These are phyloP conservation scores for Backusella morwellensis DNA, from an alignment of 192 early-diverging fungal species.

Conservation along the genomic window DNA sequence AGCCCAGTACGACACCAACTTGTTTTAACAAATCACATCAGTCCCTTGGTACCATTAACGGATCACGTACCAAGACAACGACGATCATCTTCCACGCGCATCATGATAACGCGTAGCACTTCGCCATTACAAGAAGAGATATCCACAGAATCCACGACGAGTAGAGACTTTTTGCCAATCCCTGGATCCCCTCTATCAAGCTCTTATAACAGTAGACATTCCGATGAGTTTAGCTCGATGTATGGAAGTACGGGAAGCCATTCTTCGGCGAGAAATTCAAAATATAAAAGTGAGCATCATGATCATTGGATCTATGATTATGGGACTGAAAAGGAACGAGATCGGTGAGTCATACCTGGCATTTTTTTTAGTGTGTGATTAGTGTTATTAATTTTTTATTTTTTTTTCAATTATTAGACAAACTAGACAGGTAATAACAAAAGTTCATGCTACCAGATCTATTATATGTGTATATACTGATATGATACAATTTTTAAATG, in stretches of 20 bases:
- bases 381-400: not conserved
- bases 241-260: not conserved
- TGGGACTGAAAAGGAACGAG: slow-evolving; percentile 11
- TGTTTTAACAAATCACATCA: slow-evolving; percentile 8
- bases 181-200: not conserved
- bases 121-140: not conserved
- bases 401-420: slow-evolving; percentile 1
- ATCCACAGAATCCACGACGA: not conserved
- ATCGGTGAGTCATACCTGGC: slow-evolving; percentile 6
- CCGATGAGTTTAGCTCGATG: not conserved
- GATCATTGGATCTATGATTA: slow-evolving; percentile 13
- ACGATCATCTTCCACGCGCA: not conserved
- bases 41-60: not conserved
- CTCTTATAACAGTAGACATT: not conserved
- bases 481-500: not conserved
- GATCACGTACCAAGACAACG: not conserved
- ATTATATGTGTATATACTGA: not conserved
- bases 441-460: not conserved
- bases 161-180: not conserved
- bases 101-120: not conserved
- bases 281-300: not conserved
- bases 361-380: not conserved
- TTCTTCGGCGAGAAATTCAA: not conserved
- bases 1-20: slow-evolving; percentile 10
- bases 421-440: slow-evolving; percentile 14